phyloP scores from a whole-genome alignment of 495 filamentous ascomycete genomes.

The Neurospora sp. region DNA sequence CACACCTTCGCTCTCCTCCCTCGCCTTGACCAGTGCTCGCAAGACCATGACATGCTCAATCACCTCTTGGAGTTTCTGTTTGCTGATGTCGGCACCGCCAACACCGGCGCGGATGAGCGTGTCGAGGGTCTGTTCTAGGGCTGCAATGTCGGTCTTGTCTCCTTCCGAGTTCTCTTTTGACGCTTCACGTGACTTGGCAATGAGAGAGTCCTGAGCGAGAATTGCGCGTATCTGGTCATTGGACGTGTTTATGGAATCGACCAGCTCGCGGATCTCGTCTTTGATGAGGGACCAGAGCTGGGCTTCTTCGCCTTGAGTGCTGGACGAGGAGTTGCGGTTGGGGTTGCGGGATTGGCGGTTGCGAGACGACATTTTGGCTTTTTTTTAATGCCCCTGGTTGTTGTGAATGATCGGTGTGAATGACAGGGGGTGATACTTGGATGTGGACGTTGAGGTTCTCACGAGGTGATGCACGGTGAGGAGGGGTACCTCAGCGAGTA shows the following conservation, averaged over 20 bases:
- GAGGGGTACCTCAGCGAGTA: background rate
- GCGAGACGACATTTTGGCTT: constrained; percentile 30
- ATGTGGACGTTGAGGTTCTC: background rate
- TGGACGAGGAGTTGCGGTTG: constrained; percentile 35
- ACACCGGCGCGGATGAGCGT: constrained; percentile 31
- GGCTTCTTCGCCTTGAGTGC: constrained; percentile 37
- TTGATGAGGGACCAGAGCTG: constrained; percentile 36
- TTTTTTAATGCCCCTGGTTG: background rate
- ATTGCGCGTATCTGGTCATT: constrained; percentile 29
- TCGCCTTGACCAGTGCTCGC: constrained; percentile 38
- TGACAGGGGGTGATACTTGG: background rate
- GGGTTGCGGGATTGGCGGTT: constrained; percentile 36
- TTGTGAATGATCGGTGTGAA: background rate
- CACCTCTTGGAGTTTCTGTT: constrained; percentile 25
- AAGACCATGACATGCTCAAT: constrained; percentile 38
- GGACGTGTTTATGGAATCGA: constrained; percentile 32
- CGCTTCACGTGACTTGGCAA: constrained; percentile 15
- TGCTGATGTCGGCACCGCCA: constrained; percentile 27
- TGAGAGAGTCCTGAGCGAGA: constrained; percentile 33
- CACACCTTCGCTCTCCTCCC: constrained; percentile 41
- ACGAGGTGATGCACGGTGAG: background rate
- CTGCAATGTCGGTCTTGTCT: constrained; percentile 13
- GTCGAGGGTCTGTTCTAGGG: constrained; percentile 32
- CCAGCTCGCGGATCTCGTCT: constrained; percentile 27
- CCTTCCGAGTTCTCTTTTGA: constrained; percentile 12